A percentile compares a stretch with the other conserved stretches of the same genome.
These are phyloP conservation scores for Talaromyces sp. DNA, from an alignment of 2,329 filamentous ascomycete genomes.

Conservation along the genomic window DNA sequence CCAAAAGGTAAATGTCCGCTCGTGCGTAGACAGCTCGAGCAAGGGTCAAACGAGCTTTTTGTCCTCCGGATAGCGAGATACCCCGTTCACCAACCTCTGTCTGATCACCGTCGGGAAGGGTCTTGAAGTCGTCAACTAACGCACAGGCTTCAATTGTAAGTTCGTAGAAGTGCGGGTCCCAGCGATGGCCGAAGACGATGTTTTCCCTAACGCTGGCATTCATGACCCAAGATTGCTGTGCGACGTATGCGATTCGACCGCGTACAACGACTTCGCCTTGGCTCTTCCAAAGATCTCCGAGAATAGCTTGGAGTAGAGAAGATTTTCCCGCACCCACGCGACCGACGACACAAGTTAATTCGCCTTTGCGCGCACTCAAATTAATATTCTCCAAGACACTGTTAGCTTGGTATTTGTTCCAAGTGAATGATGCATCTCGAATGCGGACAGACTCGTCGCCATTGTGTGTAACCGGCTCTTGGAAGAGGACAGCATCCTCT, in stretches of 20 bases:
- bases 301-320: slow-evolving; percentile 79
- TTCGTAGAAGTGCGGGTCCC: slow-evolving; percentile 91
- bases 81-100: slow-evolving; percentile 96
- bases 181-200: slow-evolving; percentile 92
- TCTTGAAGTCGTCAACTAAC: slow-evolving; percentile 82
- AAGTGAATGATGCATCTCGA: slow-evolving; percentile 83
- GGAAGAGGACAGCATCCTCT: slow-evolving; percentile 69
- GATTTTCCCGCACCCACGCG: slow-evolving; percentile 95
- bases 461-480: slow-evolving; percentile 66
- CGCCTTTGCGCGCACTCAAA: slow-evolving; percentile 85
- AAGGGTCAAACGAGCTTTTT: slow-evolving; percentile 89
- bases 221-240: slow-evolving; percentile 93
- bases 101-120: slow-evolving; percentile 90
- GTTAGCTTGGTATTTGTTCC: slow-evolving; percentile 74
- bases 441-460: slow-evolving; percentile 87
- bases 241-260: slow-evolving; percentile 83
- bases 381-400: slow-evolving; percentile 77
- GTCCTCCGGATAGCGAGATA: slow-evolving; percentile 91
- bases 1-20: slow-evolving; percentile 92
- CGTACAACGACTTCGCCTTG: slow-evolving; percentile 78
- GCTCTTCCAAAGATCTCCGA: slow-evolving; percentile 89
- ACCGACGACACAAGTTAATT: slow-evolving; percentile 88
- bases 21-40: slow-evolving; percentile 93
- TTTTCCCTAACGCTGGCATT: slow-evolving; percentile 97
- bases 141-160: slow-evolving; percentile 89